These are phyloP conservation scores for Danielia oregonensis DNA, from an alignment of 805 yeast genomes.

Conservation along the genomic window DNA sequence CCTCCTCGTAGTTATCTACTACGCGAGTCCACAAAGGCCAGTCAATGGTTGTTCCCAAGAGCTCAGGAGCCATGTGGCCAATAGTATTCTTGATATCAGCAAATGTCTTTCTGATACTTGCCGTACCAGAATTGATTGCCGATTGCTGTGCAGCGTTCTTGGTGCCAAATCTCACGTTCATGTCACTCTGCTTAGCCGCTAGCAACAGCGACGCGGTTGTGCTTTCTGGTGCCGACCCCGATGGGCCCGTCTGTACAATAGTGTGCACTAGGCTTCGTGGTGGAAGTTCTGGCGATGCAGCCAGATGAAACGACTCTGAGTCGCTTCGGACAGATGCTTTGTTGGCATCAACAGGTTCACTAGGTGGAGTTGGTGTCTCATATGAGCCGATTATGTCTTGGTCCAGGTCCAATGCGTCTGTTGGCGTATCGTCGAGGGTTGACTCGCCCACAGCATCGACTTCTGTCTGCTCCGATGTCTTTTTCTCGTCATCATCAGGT, in stretches of 20 bases:
- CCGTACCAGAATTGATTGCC: conserved; percentile 34
- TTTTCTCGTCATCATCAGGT: no score
- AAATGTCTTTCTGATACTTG: conserved; percentile 37
- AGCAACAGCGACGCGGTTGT: conserved; percentile 33
- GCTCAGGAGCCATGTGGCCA: conserved; percentile 22
- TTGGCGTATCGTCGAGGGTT: no score
- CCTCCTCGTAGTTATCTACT: conserved; percentile 68
- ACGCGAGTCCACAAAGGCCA: conserved; percentile 90
- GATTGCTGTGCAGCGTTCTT: conserved; percentile 53
- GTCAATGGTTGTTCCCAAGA: conserved; percentile 38
- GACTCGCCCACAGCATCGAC: no score
- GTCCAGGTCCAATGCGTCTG: no score
- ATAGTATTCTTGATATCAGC: conserved; percentile 49
- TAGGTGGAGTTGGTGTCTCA: no score
- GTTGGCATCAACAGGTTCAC: no score
- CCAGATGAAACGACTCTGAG: conserved; percentile 1
- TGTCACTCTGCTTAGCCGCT: conserved; percentile 54
- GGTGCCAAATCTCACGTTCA: conserved; percentile 46
- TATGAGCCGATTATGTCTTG: no score
- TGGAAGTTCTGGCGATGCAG: conserved; percentile 1
- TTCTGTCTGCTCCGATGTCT: no score
- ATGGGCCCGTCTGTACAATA: not conserved
- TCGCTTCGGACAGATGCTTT: no score
- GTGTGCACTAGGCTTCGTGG: conserved; percentile 1
- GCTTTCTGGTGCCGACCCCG: not conserved